These are phyloP conservation scores for Haplosporangium sp. DNA, from an alignment of 371 early-diverging fungal species.

Conservation along the genomic window DNA sequence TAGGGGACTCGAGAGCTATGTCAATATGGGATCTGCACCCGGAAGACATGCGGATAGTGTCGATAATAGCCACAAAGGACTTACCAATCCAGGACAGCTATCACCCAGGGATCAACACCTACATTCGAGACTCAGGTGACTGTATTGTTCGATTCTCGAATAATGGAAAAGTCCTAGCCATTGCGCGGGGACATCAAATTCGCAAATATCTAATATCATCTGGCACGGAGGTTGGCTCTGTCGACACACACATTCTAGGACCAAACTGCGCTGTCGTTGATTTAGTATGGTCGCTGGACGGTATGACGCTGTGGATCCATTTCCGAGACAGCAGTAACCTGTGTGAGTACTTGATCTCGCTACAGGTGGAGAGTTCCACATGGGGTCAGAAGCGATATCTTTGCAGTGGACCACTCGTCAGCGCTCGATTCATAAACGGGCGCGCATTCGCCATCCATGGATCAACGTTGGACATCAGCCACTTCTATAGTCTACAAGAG, in stretches of 20 bases:
- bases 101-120: no score
- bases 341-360: neutral
- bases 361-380: neutral
- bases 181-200: no score
- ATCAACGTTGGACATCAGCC: neutral
- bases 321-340: neutral
- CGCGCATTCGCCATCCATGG: neutral
- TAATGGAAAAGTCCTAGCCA: no score
- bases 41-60: no score
- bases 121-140: no score
- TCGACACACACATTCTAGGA: neutral
- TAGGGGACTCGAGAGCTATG: neutral
- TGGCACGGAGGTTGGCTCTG: no score
- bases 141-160: no score
- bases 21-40: no score
- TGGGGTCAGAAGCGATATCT: neutral
- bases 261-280: neutral
- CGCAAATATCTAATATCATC: no score
- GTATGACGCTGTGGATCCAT: neutral
- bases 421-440: neutral
- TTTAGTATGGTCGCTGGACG: neutral
- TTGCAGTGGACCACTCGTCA: neutral
- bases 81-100: neutral
- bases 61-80: neutral
- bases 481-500: neutral